Evolutionary conservation across 208 protist genomes (phyloP).

Genomic region (Endotrypanum monterogeii): DNA sequence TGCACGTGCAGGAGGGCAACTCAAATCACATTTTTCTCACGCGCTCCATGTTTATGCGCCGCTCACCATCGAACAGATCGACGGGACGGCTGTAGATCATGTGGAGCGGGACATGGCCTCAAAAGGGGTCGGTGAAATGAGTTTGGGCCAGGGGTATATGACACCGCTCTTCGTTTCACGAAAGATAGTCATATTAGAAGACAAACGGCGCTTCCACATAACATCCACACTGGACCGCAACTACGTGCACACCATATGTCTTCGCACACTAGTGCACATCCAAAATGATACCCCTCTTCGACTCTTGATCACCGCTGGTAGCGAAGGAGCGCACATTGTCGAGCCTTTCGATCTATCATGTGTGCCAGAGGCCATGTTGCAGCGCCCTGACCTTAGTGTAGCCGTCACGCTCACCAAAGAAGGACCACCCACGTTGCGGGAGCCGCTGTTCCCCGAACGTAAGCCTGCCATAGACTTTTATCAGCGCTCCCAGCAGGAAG

Average conservation of each 20-base stretch:
- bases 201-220: constrained; percentile 32
- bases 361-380: constrained; percentile 33
- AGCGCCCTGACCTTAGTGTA: constrained; percentile 23
- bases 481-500: constrained; percentile 19
- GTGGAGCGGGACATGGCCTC: constrained; percentile 19
- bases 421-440: constrained; percentile 15
- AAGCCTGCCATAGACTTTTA: constrained; percentile 24
- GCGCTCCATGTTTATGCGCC: not conserved
- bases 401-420: constrained; percentile 2
- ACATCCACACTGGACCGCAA: constrained; percentile 12
- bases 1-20: not conserved
- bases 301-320: constrained; percentile 20
- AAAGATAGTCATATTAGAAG: constrained; percentile 13
- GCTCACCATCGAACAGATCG: constrained; percentile 13
- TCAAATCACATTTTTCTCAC: not conserved
- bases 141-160: not conserved
- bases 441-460: constrained; percentile 23
- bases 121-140: not conserved
- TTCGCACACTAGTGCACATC: constrained; percentile 33
- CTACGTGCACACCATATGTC: constrained; percentile 9
- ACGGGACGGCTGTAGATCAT: constrained; percentile 26
- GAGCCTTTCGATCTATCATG: constrained; percentile 27
- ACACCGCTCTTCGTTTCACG: constrained; percentile 17
- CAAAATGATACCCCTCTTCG: constrained; percentile 29
- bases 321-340: constrained; percentile 16